A percentile compares a stretch with the other conserved stretches of the same genome.
Evolutionary conservation across 108 stramenopile genomes (phyloP).

Genomic region (Skeletonema tropicum): DNA sequence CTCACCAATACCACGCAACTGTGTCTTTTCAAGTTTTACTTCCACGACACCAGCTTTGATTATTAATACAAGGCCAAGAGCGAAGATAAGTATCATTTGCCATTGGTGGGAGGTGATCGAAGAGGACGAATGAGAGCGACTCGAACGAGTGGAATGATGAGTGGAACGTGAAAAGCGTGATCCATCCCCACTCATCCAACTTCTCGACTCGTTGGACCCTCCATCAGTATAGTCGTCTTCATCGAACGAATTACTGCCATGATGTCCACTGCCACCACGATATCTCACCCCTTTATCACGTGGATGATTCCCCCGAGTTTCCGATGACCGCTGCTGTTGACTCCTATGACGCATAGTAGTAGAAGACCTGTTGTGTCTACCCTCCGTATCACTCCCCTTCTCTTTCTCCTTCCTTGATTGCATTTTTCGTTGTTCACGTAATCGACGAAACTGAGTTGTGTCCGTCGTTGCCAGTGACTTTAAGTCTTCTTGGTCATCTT

Average conservation of each 20-base stretch:
- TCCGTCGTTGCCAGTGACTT: not conserved
- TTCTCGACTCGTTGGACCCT: not conserved
- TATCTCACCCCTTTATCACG: not conserved
- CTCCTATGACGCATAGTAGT: not conserved
- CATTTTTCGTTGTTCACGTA: not conserved
- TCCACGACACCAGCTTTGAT: constrained; percentile 4
- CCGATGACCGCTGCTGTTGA: not conserved
- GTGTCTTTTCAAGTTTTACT: not conserved
- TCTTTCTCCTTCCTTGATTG: not conserved
- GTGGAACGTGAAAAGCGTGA: not conserved
- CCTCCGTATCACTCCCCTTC: constrained; percentile 7
- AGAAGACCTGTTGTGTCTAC: not conserved
- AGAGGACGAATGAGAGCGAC: not conserved
- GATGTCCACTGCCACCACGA: not conserved
- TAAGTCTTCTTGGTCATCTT: not conserved
- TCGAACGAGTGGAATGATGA: not conserved
- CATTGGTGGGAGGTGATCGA: not conserved
- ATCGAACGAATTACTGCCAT: not conserved
- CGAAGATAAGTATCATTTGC: not conserved
- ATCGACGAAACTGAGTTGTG: not conserved
- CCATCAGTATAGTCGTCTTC: not conserved
- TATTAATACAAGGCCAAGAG: not conserved
- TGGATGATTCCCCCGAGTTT: no score
- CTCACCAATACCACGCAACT: not conserved
- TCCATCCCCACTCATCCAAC: not conserved